Base-by-base conservation (phyloP, 179 eudicot genomes). In the Drosera spatulata region DNA sequence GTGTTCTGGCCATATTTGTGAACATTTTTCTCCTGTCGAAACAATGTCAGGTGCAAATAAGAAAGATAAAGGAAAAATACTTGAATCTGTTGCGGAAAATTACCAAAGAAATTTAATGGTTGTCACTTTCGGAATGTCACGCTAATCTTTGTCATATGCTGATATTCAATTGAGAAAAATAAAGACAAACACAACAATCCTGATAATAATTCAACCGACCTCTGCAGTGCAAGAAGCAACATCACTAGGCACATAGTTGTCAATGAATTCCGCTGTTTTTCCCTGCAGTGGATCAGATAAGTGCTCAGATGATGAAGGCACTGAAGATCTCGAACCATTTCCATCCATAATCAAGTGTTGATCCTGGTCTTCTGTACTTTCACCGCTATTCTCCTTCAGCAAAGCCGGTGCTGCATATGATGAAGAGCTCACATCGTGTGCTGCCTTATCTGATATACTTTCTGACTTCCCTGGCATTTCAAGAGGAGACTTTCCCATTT, bases 291-390 rank as follows among this genome's bases (percentile, higher is more conserved):
- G 69, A 47, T 72, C 66, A 60, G 56, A 45, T 12, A 68, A 48
- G 50, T 61, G 41, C 52, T 75, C 77, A 6, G 74, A 74, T 8
- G 74, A 65, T 4, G 73, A 71, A 9, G 76, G 71, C 2, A 46
- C 44, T 42, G 74, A 72, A 6, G 77, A 72, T 51, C 60, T 47
- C 37, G 66, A 56, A 51, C 66, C 77, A n/a, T 45, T 47, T 6
- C 63, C 71, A 53, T 55, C 72, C 22, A 43, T 47, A 10, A 59
- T 59, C 49, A 5, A 41, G 11, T 53, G 50, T 45, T 41, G 54
- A 67, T 72, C 80, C 6, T 50, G 53, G 8, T 10, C 59, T 33
- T 40, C 59, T 40, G 44, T 5, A n/a, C 55, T 50, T 42, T 43
- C 53, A 43, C 22, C 51, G 33, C 0, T 22, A 14, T 52, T 58